These are phyloP conservation scores for Xylaria sp. DNA, from an alignment of 2,329 filamentous ascomycete species.

Conservation along the genomic window DNA sequence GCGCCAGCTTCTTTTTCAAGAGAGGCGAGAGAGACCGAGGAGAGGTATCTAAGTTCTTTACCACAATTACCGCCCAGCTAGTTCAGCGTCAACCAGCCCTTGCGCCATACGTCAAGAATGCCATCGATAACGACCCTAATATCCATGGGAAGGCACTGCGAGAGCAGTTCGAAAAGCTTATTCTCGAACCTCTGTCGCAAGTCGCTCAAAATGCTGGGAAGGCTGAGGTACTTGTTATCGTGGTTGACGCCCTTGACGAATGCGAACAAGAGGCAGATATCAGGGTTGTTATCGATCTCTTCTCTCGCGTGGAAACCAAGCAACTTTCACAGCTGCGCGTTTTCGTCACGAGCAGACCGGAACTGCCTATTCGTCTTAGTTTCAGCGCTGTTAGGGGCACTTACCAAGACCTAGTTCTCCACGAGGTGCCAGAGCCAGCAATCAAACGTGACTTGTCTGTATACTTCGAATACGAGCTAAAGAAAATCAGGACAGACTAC, in stretches of 20 bases:
- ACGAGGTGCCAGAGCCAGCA: conserved; percentile 36
- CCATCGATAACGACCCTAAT: conserved; percentile 36
- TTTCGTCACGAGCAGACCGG: conserved; percentile 48
- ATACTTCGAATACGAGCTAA: conserved; percentile 39
- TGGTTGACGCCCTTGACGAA: conserved; percentile 43
- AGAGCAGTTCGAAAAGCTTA: conserved; percentile 46
- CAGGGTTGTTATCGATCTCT: conserved; percentile 33
- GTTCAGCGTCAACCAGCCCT: conserved; percentile 33
- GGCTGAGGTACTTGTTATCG: conserved; percentile 26
- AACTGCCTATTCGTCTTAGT: conserved; percentile 41
- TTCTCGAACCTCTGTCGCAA: conserved; percentile 38
- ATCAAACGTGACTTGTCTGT: conserved; percentile 42
- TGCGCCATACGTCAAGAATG: conserved; percentile 29
- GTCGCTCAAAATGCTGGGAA: neutral
- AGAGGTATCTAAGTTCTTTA: conserved; percentile 41
- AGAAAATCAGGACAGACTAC: conserved; percentile 31
- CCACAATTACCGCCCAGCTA: conserved; percentile 44
- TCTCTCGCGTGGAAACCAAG: conserved; percentile 22
- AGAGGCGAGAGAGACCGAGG: conserved; percentile 44
- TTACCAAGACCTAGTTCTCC: conserved; percentile 40
- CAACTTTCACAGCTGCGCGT: conserved; percentile 32
- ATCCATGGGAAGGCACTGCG: conserved; percentile 35
- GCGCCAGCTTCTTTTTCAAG: conserved; percentile 47
- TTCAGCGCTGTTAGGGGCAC: conserved; percentile 37
- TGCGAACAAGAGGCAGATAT: conserved; percentile 38